A percentile compares a stretch with the other conserved stretches of the same genome.
These are phyloP conservation scores for Acanthamoeba royreba DNA, from an alignment of 208 protist species.

Conservation along the genomic window DNA sequence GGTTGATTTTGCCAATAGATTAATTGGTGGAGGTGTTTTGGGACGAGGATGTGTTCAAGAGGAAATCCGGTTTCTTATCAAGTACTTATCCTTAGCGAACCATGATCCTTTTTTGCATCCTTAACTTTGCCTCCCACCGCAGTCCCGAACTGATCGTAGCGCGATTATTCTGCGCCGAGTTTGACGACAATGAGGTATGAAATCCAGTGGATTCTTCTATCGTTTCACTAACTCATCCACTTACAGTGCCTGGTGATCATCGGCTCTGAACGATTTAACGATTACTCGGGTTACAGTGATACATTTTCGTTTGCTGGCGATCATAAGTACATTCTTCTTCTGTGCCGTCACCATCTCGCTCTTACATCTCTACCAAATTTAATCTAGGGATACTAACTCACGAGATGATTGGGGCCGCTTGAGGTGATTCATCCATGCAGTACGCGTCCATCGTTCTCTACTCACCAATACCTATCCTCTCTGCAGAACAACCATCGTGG, in stretches of 20 bases:
- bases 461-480: not conserved
- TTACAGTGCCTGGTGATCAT: constrained; percentile 59
- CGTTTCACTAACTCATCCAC: not conserved
- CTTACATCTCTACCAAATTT: not conserved
- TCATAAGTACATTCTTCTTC: not conserved
- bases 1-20: constrained; percentile 74
- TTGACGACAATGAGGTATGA: constrained; percentile 35
- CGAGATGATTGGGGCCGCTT: not conserved
- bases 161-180: constrained; percentile 49
- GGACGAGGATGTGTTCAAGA: constrained; percentile 70
- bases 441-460: not conserved
- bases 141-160: constrained; percentile 65
- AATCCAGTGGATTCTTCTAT: not conserved
- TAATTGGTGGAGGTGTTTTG: constrained; percentile 67
- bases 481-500: constrained; percentile 55
- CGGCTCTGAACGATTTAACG: constrained; percentile 61
- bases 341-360: not conserved
- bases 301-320: constrained; percentile 51
- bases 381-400: not conserved
- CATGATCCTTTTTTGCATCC: not conserved
- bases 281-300: constrained; percentile 59
- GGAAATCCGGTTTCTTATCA: constrained; percentile 72
- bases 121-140: not conserved
- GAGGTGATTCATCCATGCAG: not conserved
- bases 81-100: not conserved